Evolutionary conservation across 2,329 filamentous ascomycete genomes (phyloP).

Genomic region (Ophiostoma australiae): DNA sequence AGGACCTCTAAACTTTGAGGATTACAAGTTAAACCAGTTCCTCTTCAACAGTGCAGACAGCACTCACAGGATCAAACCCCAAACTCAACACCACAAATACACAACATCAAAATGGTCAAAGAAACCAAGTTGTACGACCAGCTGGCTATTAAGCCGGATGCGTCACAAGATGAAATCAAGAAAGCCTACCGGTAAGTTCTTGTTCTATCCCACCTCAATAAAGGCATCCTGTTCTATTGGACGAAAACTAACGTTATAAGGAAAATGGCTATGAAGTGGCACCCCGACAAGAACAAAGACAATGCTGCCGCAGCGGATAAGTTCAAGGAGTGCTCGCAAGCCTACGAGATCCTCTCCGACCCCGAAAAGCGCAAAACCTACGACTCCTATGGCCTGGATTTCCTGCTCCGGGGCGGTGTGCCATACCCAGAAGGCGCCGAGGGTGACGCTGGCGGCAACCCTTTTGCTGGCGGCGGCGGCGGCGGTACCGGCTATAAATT

Average conservation of each 20-base stretch:
- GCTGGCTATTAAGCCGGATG: constrained; percentile 71
- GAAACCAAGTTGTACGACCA: constrained; percentile 69
- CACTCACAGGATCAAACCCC: not conserved
- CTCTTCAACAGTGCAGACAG: not conserved
- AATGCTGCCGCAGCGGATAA: constrained; percentile 80
- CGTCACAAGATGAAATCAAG: constrained; percentile 90
- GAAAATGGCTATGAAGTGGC: constrained; percentile 84
- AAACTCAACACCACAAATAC: not conserved
- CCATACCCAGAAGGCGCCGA: constrained; percentile 41
- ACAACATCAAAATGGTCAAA: constrained; percentile 34
- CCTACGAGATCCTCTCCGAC: constrained; percentile 96
- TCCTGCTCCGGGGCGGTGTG: constrained; percentile 74
- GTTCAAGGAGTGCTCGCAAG: constrained; percentile 97
- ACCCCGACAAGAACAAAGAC: constrained; percentile 97
- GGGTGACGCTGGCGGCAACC: constrained; percentile 41
- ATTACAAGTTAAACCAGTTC: not conserved
- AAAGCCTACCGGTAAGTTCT: constrained; percentile 77
- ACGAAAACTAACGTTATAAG: constrained; percentile 39
- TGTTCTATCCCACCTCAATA: not conserved
- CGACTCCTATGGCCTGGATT: constrained; percentile 91
- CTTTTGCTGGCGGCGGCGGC: constrained; percentile 54
- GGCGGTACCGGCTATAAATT: constrained; percentile 36
- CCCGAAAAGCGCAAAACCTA: constrained; percentile 95
- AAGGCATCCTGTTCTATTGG: not conserved
- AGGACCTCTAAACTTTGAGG: not conserved